These are phyloP conservation scores for Dipteronia sinensis DNA, from an alignment of 345 rosid species.

Conservation along the genomic window DNA sequence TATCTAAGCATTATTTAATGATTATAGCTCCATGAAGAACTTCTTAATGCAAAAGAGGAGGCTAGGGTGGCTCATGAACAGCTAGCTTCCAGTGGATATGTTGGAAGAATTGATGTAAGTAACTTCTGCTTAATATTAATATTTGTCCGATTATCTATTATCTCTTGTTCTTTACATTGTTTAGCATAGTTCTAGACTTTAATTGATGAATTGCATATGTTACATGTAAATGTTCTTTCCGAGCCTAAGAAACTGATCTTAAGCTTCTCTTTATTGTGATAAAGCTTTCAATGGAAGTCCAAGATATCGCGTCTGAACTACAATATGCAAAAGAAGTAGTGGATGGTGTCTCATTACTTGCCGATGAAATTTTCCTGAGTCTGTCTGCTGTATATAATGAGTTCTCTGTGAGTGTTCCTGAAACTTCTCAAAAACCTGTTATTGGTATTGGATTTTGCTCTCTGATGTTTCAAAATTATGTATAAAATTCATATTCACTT, in stretches of 20 bases:
- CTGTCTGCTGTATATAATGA: constrained; percentile 41
- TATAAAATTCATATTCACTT: background rate
- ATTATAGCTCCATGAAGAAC: constrained; percentile 60
- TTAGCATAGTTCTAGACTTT: constrained; percentile 4
- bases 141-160: constrained; percentile 22
- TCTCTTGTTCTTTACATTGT: constrained; percentile 16
- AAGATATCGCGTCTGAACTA: constrained; percentile 55
- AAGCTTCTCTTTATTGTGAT: constrained; percentile 24
- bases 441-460: background rate
- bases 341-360: constrained; percentile 44
- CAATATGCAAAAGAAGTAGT: constrained; percentile 44
- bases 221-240: background rate
- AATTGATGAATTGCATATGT: background rate
- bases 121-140: constrained; percentile 14
- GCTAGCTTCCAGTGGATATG: constrained; percentile 47
- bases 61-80: constrained; percentile 55
- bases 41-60: constrained; percentile 63
- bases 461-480: background rate
- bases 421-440: constrained; percentile 5
- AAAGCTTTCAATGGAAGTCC: constrained; percentile 55
- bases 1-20: constrained; percentile 20
- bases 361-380: constrained; percentile 65
- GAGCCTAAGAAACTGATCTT: constrained; percentile 21
- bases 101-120: constrained; percentile 42
- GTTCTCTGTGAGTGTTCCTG: constrained; percentile 56